Base-by-base conservation (phyloP, 805 yeast species). In the Tetrapisispora arboricola region DNA sequence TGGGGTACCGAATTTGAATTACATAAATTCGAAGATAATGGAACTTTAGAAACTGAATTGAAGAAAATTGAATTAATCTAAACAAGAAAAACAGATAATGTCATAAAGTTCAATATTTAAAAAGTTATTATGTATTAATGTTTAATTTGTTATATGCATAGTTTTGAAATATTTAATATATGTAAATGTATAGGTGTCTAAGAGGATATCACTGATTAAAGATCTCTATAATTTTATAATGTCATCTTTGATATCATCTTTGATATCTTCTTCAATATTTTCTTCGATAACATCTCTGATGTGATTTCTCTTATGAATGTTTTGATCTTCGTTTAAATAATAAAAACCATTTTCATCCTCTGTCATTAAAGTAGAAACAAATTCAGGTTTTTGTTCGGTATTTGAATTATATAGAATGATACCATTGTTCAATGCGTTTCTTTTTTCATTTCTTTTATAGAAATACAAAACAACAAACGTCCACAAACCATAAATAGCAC, bases 371-470 rank as follows among this genome's bases (percentile, higher is more conserved):
- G 49, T 46, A 4, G 43, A 49, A 13, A 61, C 57, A 47, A 52
- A 57, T n/a, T 44, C 25, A 17, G 66, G 66, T 6, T 20, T 12
- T 21, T 56, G 61, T 22, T 63, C 67, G 22, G 54, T 57, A n/a
- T 49, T 52, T 44, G 65, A 60, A 44, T 72, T 66, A 55, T 68
- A 72, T 3, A 74, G 40, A 32, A 63, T 63, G 30, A 75, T 73
- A 25, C 79, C 78, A 46, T 74, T 71, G 4, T 61, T 64, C 17
- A 64, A 44, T 2, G 78, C 74, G 40, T 61, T 57, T 30, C 50
- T 58, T 48, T 65, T 66, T 51, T 76, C 80, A 37, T 73, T 74
- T 37, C 67, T 61, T 55, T 73, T 76, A 58, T 73, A 76, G 47
- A 74, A 70, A 53, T 56, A 74, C 43, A 74, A 58, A 9, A 74